These are phyloP conservation scores for Halenospora varia DNA, from an alignment of 495 filamentous ascomycete genomes.

Conservation along the genomic window DNA sequence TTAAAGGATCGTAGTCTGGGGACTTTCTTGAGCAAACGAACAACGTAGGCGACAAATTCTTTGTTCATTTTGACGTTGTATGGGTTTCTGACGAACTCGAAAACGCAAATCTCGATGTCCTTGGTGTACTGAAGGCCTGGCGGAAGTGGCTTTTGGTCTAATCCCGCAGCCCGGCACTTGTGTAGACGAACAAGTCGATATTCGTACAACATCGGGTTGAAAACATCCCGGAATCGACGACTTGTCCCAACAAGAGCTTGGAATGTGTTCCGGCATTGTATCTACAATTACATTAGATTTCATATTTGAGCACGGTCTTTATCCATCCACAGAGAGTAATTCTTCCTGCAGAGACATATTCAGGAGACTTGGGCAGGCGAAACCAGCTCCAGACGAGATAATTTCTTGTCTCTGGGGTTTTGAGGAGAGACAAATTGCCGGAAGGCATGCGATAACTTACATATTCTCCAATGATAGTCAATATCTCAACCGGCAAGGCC, in stretches of 20 bases:
- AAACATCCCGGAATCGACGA: conserved; percentile 3
- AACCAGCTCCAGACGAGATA: neutral
- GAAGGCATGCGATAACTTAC: conserved; percentile 2
- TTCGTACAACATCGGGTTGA: neutral
- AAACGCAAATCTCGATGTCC: neutral
- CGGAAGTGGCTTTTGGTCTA: neutral
- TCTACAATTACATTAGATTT: neutral
- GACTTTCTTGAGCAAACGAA: neutral
- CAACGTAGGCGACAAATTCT: neutral
- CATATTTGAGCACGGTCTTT: neutral
- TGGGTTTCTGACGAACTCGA: neutral
- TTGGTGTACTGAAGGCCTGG: neutral
- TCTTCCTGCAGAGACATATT: too few species aligned
- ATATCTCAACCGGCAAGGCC: too few species aligned
- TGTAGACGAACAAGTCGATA: neutral
- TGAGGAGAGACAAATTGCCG: neutral
- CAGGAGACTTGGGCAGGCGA: too few species aligned
- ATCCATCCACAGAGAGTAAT: too few species aligned
- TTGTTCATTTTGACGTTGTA: conserved; percentile 1
- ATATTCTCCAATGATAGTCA: conserved; percentile 2
- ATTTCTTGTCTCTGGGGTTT: neutral
- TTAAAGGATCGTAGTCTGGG: conserved; percentile 9
- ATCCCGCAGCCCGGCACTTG: neutral
- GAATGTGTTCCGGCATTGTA: conserved; percentile 1
- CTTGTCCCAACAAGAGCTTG: neutral